A percentile compares a stretch with the other conserved stretches of the same genome.
Evolutionary conservation across 805 yeast species (phyloP).

Genomic region (Candida parachauliodes): DNA sequence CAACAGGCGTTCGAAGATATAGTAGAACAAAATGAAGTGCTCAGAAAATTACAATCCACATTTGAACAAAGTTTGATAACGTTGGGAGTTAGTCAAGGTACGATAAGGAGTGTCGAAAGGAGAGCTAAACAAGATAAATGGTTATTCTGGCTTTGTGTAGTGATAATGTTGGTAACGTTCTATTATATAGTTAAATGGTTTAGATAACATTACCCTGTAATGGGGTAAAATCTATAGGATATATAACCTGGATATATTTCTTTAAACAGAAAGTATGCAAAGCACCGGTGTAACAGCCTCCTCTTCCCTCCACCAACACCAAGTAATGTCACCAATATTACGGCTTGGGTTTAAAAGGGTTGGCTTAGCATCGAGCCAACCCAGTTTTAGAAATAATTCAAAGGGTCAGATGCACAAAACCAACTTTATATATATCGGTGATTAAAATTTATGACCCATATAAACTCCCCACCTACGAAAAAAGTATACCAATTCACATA

Average conservation of each 20-base stretch:
- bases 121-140: conserved; percentile 84
- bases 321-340: not conserved
- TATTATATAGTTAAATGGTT: conserved; percentile 65
- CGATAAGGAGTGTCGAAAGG: conserved; percentile 74
- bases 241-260: no score
- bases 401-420: not conserved
- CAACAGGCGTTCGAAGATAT: conserved; percentile 79
- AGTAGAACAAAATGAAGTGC: conserved; percentile 75
- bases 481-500: no score
- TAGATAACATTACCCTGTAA: no score
- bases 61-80: conserved; percentile 71
- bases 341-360: conserved; percentile 4
- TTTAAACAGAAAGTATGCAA: no score
- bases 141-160: conserved; percentile 74
- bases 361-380: conserved; percentile 3
- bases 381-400: conserved; percentile 1
- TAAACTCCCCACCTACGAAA: not conserved
- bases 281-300: not conserved
- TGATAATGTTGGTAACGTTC: conserved; percentile 59
- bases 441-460: not conserved
- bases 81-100: conserved; percentile 81
- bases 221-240: no score
- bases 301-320: not conserved
- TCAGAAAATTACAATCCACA: conserved; percentile 57
- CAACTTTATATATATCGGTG: not conserved